A percentile compares a stretch with the other conserved stretches of the same genome.
These are phyloP conservation scores for Fusarium tricinctum DNA, from an alignment of 2,329 filamentous ascomycete genomes.

Conservation along the genomic window DNA sequence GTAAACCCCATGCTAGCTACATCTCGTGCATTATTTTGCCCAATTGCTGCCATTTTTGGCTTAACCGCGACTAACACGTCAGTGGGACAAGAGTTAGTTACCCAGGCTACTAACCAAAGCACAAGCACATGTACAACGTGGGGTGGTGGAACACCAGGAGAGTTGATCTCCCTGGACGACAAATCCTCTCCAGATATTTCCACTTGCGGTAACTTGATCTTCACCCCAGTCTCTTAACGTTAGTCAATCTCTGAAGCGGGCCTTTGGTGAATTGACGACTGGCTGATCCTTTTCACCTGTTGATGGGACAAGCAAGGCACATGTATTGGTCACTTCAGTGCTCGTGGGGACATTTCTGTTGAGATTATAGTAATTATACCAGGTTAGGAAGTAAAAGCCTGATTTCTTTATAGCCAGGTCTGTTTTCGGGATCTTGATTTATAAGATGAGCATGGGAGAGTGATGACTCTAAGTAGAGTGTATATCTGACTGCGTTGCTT, in stretches of 20 bases:
- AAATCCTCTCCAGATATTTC: slow-evolving; percentile 41
- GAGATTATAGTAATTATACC: not conserved
- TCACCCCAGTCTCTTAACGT: slow-evolving; percentile 3
- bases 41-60: slow-evolving; percentile 34
- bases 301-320: not conserved
- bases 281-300: not conserved
- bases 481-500: slow-evolving; percentile 16
- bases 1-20: slow-evolving; percentile 12
- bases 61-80: slow-evolving; percentile 20
- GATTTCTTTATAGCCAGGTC: not conserved
- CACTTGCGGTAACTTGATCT: slow-evolving; percentile 25
- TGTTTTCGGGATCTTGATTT: not conserved
- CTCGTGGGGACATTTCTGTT: not conserved
- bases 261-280: not conserved
- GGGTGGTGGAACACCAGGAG: slow-evolving; percentile 26
- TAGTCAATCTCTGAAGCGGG: slow-evolving; percentile 5
- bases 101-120: not conserved
- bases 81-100: slow-evolving; percentile 11
- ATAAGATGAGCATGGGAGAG: not conserved
- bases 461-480: slow-evolving; percentile 1
- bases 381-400: too few relatives aligned
- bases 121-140: slow-evolving; percentile 18
- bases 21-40: slow-evolving; percentile 16
- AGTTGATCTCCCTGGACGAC: not conserved
- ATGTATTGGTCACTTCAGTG: not conserved